Evolutionary conservation across 2,329 filamentous ascomycete genomes (phyloP).

Genomic region (Macroventuria anomochaeta): DNA sequence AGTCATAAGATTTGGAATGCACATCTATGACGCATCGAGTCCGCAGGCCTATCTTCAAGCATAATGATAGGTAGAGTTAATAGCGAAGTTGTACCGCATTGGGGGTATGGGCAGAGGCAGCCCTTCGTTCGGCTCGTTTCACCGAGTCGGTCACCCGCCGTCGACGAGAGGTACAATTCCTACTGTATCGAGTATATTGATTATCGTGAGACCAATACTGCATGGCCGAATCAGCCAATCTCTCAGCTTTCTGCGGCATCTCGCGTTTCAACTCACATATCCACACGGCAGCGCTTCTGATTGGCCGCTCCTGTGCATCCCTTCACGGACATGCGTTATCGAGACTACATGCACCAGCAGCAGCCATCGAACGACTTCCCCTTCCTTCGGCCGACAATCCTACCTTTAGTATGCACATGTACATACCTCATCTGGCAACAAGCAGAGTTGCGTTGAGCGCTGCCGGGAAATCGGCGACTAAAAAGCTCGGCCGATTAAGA

Average conservation of each 20-base stretch:
- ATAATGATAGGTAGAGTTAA: too few relatives aligned
- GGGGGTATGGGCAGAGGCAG: neutral
- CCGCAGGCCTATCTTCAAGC: too few relatives aligned
- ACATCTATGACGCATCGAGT: too few relatives aligned
- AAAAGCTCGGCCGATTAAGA: slow-evolving; percentile 14
- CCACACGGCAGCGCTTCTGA: too few relatives aligned
- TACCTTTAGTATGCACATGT: neutral
- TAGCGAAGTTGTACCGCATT: neutral
- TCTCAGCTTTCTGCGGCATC: too few relatives aligned
- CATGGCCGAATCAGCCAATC: too few relatives aligned
- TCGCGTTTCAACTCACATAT: too few relatives aligned
- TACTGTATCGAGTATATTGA: neutral
- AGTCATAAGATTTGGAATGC: too few relatives aligned
- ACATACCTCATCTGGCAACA: neutral
- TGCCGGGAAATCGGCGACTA: slow-evolving; percentile 21
- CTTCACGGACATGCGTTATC: too few relatives aligned
- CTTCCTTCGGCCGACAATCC: neutral
- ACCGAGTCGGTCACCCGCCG: neutral
- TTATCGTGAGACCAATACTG: too few relatives aligned
- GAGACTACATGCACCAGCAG: too few relatives aligned
- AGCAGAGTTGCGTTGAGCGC: neutral
- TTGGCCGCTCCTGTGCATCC: too few relatives aligned
- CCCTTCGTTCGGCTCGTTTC: neutral
- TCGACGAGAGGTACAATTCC: neutral
- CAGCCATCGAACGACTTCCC: neutral